Conservation (phyloP, 1,284 basidiomycete genomes). For the Serendipita sp. region DNA sequence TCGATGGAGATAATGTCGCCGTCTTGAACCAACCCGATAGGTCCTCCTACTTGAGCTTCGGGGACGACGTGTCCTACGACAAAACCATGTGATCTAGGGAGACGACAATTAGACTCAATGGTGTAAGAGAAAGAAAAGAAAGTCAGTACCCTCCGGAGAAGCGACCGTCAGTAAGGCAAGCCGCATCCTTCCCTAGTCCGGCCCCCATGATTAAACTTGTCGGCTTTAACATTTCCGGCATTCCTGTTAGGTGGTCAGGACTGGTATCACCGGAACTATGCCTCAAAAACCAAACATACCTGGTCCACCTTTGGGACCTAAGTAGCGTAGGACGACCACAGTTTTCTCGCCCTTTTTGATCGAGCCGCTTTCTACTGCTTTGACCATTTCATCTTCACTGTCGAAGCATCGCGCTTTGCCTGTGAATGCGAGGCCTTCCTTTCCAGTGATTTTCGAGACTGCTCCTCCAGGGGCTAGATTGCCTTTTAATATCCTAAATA, state of each 20-base stretch:
- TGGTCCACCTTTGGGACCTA: conserved; percentile 81
- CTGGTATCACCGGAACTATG: background rate
- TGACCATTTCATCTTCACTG: conserved; percentile 65
- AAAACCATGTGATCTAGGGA: conserved; percentile 67
- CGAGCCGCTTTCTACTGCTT: conserved; percentile 65
- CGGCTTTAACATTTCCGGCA: conserved; percentile 92
- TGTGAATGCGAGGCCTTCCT: conserved; percentile 74
- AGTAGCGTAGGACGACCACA: conserved; percentile 77
- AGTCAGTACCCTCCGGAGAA: conserved; percentile 72
- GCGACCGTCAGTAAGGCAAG: conserved; percentile 84
- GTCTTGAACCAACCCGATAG: conserved; percentile 78
- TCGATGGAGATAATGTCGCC: conserved; percentile 79
- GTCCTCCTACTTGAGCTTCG: conserved; percentile 80
- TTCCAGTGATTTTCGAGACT: conserved; percentile 90
- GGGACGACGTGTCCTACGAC: conserved; percentile 86
- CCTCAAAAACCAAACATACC: conserved; percentile 32
- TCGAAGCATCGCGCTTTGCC: conserved; percentile 79
- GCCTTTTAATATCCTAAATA: conserved; percentile 56
- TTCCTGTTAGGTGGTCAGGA: conserved; percentile 36
- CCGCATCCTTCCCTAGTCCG: conserved; percentile 80
- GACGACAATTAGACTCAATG: conserved; percentile 10
- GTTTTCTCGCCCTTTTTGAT: conserved; percentile 82
- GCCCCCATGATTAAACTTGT: conserved; percentile 87
- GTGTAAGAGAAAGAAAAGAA: conserved; percentile 11
- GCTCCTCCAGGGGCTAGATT: conserved; percentile 87